These are phyloP conservation scores for Mycena galericulata DNA, from an alignment of 768 basidiomycete genomes.

Conservation along the genomic window DNA sequence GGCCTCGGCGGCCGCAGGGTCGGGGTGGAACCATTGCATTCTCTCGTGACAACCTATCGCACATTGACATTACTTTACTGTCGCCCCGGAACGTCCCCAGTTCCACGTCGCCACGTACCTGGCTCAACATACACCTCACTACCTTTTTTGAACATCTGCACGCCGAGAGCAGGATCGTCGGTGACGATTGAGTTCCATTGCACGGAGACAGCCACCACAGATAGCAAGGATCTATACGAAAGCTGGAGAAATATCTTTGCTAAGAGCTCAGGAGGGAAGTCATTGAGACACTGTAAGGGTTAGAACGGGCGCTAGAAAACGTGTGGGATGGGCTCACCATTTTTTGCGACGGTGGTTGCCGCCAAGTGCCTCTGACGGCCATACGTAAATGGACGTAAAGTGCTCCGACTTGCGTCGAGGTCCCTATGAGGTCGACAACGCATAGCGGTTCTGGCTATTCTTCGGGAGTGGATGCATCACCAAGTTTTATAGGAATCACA, in stretches of 20 bases:
- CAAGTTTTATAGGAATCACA: too few relatives aligned
- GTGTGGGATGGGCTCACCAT: not conserved
- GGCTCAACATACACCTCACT: conserved; percentile 11
- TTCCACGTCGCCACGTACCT: not conserved
- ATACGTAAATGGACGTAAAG: not conserved
- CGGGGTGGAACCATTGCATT: not conserved
- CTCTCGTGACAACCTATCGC: not conserved
- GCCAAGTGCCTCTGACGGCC: not conserved
- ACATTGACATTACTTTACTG: not conserved
- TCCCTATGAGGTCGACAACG: too few relatives aligned
- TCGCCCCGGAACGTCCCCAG: too few relatives aligned
- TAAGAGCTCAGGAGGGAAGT: conserved; percentile 12
- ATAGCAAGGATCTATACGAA: conserved; percentile 11
- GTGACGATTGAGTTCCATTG: conserved; percentile 18
- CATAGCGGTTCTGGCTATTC: too few relatives aligned
- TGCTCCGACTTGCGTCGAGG: not conserved
- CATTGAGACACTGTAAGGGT: not conserved
- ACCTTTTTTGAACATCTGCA: conserved; percentile 14
- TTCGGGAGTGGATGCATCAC: too few relatives aligned
- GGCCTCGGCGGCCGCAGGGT: not conserved
- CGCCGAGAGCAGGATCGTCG: conserved; percentile 5
- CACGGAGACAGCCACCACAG: not conserved
- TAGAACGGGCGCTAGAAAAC: not conserved
- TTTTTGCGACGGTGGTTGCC: not conserved
- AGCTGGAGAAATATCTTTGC: conserved; percentile 13